Conservation (phyloP, 2,329 filamentous ascomycete species). For the Microcera coccophila region DNA sequence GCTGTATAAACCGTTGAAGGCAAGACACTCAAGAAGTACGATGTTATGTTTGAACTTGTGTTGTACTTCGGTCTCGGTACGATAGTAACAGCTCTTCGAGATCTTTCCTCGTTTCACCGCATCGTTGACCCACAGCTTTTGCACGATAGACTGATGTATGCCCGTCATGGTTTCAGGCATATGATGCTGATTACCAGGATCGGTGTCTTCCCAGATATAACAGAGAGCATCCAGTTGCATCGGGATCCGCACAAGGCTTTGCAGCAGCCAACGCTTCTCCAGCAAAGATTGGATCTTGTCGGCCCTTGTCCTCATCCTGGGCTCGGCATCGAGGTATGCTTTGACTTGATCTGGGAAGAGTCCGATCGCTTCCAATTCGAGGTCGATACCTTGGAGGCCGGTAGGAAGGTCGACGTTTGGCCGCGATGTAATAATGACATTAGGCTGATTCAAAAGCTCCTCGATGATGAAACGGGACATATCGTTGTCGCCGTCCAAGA, state of each 20-base stretch:
- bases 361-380: conserved; percentile 39
- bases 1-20: conserved; percentile 34
- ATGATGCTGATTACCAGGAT: neutral
- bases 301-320: conserved; percentile 2
- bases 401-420: conserved; percentile 22
- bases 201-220: conserved; percentile 31
- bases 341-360: conserved; percentile 36
- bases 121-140: conserved; percentile 39
- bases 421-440: conserved; percentile 40
- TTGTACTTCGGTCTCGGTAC: conserved; percentile 15
- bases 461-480: conserved; percentile 23
- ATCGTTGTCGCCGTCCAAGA: conserved; percentile 6
- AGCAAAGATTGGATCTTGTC: conserved; percentile 33
- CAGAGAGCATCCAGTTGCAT: conserved; percentile 44
- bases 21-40: conserved; percentile 29
- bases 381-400: conserved; percentile 21
- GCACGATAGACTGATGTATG: conserved; percentile 33
- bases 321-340: conserved; percentile 25
- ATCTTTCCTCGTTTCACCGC: conserved; percentile 25
- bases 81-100: conserved; percentile 1
- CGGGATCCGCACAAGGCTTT: conserved; percentile 39
- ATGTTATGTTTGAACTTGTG: conserved; percentile 16
- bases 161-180: conserved; percentile 35
- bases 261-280: conserved; percentile 28
- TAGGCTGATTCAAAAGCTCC: conserved; percentile 29